Percentiles rank a stretch among this genome's conserved stretches.
phyloP scores from a whole-genome alignment of 495 filamentous ascomycete genomes.

The Apodospora peruviana region DNA sequence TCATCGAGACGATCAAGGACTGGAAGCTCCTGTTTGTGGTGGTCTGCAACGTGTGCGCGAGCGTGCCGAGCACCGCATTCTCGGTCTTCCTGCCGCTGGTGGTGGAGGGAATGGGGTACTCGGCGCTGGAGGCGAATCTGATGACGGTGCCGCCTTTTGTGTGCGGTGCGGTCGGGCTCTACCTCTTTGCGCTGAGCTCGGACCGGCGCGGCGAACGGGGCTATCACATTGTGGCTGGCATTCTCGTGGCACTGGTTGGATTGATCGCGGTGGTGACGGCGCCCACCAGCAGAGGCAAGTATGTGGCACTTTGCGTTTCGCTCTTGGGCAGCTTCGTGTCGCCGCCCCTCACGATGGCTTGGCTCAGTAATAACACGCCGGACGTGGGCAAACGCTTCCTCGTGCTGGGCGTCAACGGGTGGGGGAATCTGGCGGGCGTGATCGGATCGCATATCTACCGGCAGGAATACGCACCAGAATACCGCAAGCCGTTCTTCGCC shows the following conservation, averaged over 20 bases:
- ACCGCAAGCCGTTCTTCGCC: slow-evolving; percentile 32
- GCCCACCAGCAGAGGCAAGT: slow-evolving; percentile 28
- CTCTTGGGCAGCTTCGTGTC: slow-evolving; percentile 50
- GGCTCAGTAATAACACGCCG: slow-evolving; percentile 50
- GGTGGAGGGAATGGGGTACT: slow-evolving; percentile 33
- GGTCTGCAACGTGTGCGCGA: slow-evolving; percentile 47
- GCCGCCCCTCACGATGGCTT: slow-evolving; percentile 51
- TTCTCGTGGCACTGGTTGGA: slow-evolving; percentile 41
- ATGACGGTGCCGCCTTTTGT: slow-evolving; percentile 53
- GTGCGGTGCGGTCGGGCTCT: slow-evolving; percentile 42
- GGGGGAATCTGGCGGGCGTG: slow-evolving; percentile 54
- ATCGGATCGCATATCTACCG: slow-evolving; percentile 42
- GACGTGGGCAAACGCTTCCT: slow-evolving; percentile 42
- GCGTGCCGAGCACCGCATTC: slow-evolving; percentile 49
- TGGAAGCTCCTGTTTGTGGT: slow-evolving; percentile 50
- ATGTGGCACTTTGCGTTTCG: slow-evolving; percentile 48
- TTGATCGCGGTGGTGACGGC: slow-evolving; percentile 39
- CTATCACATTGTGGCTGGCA: slow-evolving; percentile 42
- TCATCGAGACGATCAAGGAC: slow-evolving; percentile 43
- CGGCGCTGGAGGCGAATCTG: slow-evolving; percentile 44
- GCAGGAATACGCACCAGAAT: slow-evolving; percentile 29
- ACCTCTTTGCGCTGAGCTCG: slow-evolving; percentile 24
- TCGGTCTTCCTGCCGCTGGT: slow-evolving; percentile 53
- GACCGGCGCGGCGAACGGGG: slow-evolving; percentile 34
- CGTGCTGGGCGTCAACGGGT: slow-evolving; percentile 55